These are phyloP conservation scores for Diaporthe vaccinii DNA, from an alignment of 2,329 filamentous ascomycete genomes.

Conservation along the genomic window DNA sequence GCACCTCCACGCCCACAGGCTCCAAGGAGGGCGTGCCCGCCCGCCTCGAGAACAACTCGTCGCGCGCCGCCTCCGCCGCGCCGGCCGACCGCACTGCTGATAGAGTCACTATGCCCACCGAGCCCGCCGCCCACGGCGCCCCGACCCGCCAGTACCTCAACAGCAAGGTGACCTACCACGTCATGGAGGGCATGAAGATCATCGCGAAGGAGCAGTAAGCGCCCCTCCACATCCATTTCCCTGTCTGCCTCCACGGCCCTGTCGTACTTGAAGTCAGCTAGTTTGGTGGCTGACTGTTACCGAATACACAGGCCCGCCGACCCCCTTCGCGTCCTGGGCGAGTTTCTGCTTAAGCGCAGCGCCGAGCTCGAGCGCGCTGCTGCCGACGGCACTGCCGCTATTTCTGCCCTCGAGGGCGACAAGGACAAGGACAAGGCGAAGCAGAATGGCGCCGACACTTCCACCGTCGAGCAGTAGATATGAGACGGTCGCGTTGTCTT, in stretches of 20 bases:
- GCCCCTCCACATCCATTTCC: background rate
- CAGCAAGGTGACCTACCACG: slow-evolving; percentile 74
- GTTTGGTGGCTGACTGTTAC: background rate
- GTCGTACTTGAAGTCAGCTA: no score
- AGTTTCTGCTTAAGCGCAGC: slow-evolving; percentile 78
- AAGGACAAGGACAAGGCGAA: slow-evolving; percentile 32
- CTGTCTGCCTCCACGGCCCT: background rate
- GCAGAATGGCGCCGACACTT: background rate
- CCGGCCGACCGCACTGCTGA: slow-evolving; percentile 56
- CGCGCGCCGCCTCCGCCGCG: slow-evolving; percentile 69
- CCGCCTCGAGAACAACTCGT: slow-evolving; percentile 50
- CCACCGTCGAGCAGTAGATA: slow-evolving; percentile 9
- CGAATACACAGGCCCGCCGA: slow-evolving; percentile 68
- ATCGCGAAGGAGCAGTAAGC: slow-evolving; percentile 78
- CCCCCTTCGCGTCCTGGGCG: slow-evolving; percentile 77
- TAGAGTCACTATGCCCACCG: slow-evolving; percentile 66
- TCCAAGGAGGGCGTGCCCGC: slow-evolving; percentile 33
- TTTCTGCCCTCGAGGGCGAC: slow-evolving; percentile 24
- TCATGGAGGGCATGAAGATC: slow-evolving; percentile 82
- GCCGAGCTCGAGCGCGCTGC: slow-evolving; percentile 68
- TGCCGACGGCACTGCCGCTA: slow-evolving; percentile 6
- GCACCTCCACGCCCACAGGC: slow-evolving; percentile 39
- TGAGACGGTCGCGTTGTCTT: background rate
- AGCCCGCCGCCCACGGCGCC: slow-evolving; percentile 75
- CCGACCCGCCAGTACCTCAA: slow-evolving; percentile 80